phyloP scores from a whole-genome alignment of 2,329 filamentous ascomycete genomes.

The Ceratocystis lukuohia region DNA sequence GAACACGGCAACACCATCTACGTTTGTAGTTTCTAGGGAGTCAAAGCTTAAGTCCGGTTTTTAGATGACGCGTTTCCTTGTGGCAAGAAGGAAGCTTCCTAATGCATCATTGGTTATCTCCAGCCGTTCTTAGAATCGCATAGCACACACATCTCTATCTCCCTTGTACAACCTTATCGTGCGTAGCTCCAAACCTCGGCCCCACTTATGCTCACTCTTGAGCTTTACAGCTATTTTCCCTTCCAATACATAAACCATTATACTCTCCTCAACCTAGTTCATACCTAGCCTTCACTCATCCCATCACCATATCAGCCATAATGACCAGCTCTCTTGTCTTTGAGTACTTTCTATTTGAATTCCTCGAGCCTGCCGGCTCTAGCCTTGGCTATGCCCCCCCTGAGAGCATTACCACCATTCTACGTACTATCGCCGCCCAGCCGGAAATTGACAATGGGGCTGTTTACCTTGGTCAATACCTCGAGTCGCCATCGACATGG shows the following conservation, averaged over 20 bases:
- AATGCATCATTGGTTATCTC: background rate
- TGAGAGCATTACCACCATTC: conserved; percentile 22
- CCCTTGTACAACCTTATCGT: background rate
- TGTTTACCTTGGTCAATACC: conserved; percentile 27
- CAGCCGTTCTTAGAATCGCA: too few species aligned
- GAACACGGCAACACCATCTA: background rate
- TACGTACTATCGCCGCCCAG: conserved; percentile 3
- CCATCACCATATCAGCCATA: conserved; percentile 10
- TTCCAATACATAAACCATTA: background rate
- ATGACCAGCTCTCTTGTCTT: conserved; percentile 25
- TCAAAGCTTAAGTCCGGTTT: background rate
- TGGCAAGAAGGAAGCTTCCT: background rate
- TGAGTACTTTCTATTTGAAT: conserved; percentile 26
- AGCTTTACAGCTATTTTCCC: background rate
- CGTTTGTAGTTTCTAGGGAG: background rate
- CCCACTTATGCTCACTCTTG: conserved; percentile 9
- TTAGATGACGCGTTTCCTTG: background rate
- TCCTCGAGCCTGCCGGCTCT: conserved; percentile 24
- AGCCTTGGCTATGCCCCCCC: conserved; percentile 24
- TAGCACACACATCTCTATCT: background rate
- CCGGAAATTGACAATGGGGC: conserved; percentile 25
- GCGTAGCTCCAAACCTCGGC: background rate
- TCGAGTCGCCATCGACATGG: conserved; percentile 27
- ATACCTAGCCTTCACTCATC: background rate
- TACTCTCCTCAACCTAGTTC: background rate